Percentiles rank a stretch among this genome's conserved stretches.
These are phyloP conservation scores for Intubia oerlemansii DNA, from an alignment of 2,329 filamentous ascomycete species.

Conservation along the genomic window DNA sequence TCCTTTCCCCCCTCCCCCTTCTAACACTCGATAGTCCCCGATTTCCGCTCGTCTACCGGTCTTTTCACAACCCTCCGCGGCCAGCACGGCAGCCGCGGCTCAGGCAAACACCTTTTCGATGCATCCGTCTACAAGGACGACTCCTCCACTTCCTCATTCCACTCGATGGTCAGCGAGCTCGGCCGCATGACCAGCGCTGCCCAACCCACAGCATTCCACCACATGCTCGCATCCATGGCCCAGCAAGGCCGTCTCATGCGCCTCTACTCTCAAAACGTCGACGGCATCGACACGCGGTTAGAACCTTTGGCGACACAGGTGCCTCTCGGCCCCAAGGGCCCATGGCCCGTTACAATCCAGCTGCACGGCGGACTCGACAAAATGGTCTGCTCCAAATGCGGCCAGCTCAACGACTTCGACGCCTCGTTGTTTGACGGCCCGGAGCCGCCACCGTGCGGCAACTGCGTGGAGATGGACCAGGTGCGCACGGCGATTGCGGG, in stretches of 20 bases:
- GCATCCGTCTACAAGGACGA: slow-evolving; percentile 94
- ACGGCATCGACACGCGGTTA: slow-evolving; percentile 77
- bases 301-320: slow-evolving; percentile 60
- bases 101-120: slow-evolving; percentile 90
- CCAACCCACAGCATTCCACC: slow-evolving; percentile 73
- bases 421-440: slow-evolving; percentile 65
- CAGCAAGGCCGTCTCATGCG: slow-evolving; percentile 72
- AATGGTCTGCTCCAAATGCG: slow-evolving; percentile 94
- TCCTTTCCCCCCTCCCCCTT: slow-evolving; percentile 2
- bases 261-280: slow-evolving; percentile 91
- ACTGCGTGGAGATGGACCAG: slow-evolving; percentile 53
- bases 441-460: slow-evolving; percentile 56
- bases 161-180: slow-evolving; percentile 85
- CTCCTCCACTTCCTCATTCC: slow-evolving; percentile 71
- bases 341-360: slow-evolving; percentile 86
- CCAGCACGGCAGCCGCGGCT: slow-evolving; percentile 79
- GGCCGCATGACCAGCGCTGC: slow-evolving; percentile 59
- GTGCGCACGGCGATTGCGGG: slow-evolving; percentile 56
- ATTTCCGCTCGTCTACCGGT: slow-evolving; percentile 82
- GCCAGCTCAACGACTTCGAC: slow-evolving; percentile 54
- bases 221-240: slow-evolving; percentile 76
- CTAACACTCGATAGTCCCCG: too few relatives aligned
- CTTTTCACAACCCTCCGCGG: slow-evolving; percentile 70
- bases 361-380: slow-evolving; percentile 84
- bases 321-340: slow-evolving; percentile 61